A percentile compares a stretch with the other conserved stretches of the same genome.
phyloP scores from a whole-genome alignment of 495 filamentous ascomycete genomes.

The Penicillium malachiteum region DNA sequence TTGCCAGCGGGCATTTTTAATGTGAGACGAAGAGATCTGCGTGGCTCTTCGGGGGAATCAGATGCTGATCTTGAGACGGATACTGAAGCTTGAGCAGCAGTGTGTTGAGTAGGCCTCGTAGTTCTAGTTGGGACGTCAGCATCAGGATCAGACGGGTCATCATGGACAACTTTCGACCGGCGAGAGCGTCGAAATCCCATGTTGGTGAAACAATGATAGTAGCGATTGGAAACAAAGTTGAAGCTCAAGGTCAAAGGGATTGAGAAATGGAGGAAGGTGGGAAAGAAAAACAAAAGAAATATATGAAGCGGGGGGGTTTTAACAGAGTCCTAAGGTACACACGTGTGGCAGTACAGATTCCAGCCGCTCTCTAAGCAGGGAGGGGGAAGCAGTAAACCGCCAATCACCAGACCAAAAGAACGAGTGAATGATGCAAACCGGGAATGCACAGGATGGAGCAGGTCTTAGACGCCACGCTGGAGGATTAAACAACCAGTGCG shows the following conservation, averaged over 20 bases:
- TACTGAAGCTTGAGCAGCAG: conserved; percentile 33
- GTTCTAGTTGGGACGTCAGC: conserved; percentile 40
- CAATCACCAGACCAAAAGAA: conserved; percentile 15
- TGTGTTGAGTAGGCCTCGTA: conserved; percentile 36
- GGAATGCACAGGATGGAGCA: conserved; percentile 34
- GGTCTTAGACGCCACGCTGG: conserved; percentile 32
- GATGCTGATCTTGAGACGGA: conserved; percentile 57
- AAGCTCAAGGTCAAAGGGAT: background rate
- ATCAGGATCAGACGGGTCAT: conserved; percentile 36
- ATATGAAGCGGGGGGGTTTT: conserved; percentile 1
- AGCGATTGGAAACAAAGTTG: conserved; percentile 2
- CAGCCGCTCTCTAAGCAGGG: conserved; percentile 3
- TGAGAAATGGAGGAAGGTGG: conserved; percentile 5
- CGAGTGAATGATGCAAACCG: conserved; percentile 30
- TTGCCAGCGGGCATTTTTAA: conserved; percentile 83
- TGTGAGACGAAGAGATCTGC: conserved; percentile 70
- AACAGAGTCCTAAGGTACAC: conserved; percentile 1
- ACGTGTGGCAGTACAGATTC: conserved; percentile 23
- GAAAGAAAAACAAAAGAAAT: background rate
- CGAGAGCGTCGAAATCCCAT: conserved; percentile 53
- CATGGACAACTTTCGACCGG: conserved; percentile 45
- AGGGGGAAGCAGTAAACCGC: conserved; percentile 6
- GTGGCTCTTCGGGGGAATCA: conserved; percentile 54
- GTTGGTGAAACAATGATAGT: conserved; percentile 14
- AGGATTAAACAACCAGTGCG: conserved; percentile 18